phyloP scores from a whole-genome alignment of 495 filamentous ascomycete genomes.

The Penicillium diatomitis region DNA sequence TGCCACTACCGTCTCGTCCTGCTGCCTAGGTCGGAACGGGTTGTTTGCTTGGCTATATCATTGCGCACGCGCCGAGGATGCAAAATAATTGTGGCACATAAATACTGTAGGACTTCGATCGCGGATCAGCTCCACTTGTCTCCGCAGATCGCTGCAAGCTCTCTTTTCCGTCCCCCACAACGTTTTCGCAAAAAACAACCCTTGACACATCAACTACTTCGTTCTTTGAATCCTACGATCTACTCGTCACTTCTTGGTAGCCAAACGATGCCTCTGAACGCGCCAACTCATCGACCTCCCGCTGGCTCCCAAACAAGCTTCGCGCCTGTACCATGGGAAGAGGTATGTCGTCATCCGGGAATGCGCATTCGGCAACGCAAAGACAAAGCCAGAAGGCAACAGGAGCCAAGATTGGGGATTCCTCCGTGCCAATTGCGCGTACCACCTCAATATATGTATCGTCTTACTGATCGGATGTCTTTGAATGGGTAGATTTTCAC shows the following conservation, averaged over 20 bases:
- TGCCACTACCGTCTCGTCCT: too few species aligned
- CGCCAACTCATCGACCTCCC: background rate
- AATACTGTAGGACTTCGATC: slow-evolving; percentile 9
- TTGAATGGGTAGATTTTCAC: slow-evolving; percentile 20
- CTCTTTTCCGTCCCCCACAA: background rate
- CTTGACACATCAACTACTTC: background rate
- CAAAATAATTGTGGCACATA: background rate
- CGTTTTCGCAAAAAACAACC: background rate
- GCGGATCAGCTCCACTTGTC: slow-evolving; percentile 16
- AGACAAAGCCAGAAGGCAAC: background rate
- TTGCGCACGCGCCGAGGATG: too few species aligned
- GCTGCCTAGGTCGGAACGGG: too few species aligned
- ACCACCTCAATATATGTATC: background rate
- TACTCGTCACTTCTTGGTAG: too few species aligned
- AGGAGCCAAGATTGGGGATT: background rate
- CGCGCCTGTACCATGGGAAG: slow-evolving; percentile 10
- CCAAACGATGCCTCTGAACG: too few species aligned
- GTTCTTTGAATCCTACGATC: background rate
- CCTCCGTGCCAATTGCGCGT: too few species aligned
- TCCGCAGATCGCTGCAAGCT: slow-evolving; percentile 13
- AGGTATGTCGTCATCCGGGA: slow-evolving; percentile 12
- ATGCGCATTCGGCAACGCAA: background rate
- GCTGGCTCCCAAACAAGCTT: background rate
- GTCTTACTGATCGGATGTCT: background rate
- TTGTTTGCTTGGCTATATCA: too few species aligned